Evolutionary conservation across 148 eudicot genomes (phyloP).

Genomic region (Polygonum maritimum): DNA sequence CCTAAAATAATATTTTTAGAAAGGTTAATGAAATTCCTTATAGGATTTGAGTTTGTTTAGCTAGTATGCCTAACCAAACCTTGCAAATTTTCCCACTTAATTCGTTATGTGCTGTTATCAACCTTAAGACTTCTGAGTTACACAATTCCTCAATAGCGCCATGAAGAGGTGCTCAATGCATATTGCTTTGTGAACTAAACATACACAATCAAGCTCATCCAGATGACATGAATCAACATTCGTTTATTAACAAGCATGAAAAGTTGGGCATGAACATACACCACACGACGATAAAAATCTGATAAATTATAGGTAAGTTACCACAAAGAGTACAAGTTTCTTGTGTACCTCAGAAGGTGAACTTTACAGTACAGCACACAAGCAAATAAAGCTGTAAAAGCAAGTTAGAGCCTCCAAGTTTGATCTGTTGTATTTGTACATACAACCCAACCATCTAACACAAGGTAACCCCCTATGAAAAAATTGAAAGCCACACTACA

Average conservation of each 20-base stretch:
- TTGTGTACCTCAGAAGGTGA: neutral
- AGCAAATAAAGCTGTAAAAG: conserved; percentile 46
- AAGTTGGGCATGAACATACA: neutral
- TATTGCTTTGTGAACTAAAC: neutral
- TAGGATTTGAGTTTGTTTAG: too few relatives aligned
- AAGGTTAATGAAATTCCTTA: too few relatives aligned
- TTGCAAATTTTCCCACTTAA: too few relatives aligned
- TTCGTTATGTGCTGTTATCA: too few relatives aligned
- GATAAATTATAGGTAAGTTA: conserved; percentile 17
- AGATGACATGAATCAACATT: neutral
- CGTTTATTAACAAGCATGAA: too few relatives aligned
- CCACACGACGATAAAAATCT: conserved; percentile 15
- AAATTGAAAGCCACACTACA: conserved; percentile 38
- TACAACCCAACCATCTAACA: conserved; percentile 45
- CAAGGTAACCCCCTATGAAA: conserved; percentile 13
- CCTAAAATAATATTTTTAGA: too few relatives aligned
- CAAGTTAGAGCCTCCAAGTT: conserved; percentile 37
- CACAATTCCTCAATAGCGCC: neutral
- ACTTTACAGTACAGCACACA: conserved; percentile 13
- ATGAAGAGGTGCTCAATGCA: neutral
- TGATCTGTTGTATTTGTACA: conserved; percentile 36
- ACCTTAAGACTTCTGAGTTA: too few relatives aligned
- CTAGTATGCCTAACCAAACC: too few relatives aligned
- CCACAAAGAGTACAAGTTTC: conserved; percentile 14
- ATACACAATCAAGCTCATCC: neutral